Evolutionary conservation across 345 rosid species (phyloP), one percentile per base, ranked within the genome.

Genomic region (Camelina sativa): DNA sequence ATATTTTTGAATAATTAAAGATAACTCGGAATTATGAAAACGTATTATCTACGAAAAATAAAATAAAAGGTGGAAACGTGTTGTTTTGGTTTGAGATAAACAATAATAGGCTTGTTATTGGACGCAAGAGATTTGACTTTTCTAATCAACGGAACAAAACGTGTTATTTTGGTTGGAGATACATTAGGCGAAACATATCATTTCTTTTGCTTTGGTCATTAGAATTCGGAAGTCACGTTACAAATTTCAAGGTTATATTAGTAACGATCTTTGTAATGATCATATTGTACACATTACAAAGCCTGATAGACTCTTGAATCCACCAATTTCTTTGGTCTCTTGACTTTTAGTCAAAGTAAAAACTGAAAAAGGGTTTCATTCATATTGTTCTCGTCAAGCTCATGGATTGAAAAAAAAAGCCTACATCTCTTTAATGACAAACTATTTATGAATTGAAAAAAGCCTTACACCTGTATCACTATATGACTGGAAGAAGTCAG

Each of bases 101-200:
- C 35, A 32, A 2, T 15, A 15, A 11, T 11, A 16, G 5, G n/a
- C 32, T 35, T 35, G 6, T 11, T 23, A 23, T 23, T 23, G 25
- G n/a, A 35, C 25, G 25, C 28, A 35, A 35, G 5, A 35, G 8
- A 37, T 61, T 38, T 38, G 51, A 62, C 34, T 12, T 61, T 5
- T 17, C 17, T 40, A 62, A 22, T 62, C 34, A 62, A 20, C 16
- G 4, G 12, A 60, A 61, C 4, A 12, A 58, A 58, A 47, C 67
- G 67, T 71, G 58, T 47, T 25, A 16, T 11, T 37, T 71, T 43
- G 59, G 67, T 48, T 71, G 48, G 35, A 19, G 34, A 20, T 15
- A 22, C 7, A 46, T 12, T 47, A 59, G n/a, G 16, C 15, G 8
- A 48, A 59, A 22, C 58, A 20, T 71, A 32, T 35, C 4, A 38